Base-by-base conservation (phyloP, 2,329 filamentous ascomycete species). In the Botrytis galanthina region DNA sequence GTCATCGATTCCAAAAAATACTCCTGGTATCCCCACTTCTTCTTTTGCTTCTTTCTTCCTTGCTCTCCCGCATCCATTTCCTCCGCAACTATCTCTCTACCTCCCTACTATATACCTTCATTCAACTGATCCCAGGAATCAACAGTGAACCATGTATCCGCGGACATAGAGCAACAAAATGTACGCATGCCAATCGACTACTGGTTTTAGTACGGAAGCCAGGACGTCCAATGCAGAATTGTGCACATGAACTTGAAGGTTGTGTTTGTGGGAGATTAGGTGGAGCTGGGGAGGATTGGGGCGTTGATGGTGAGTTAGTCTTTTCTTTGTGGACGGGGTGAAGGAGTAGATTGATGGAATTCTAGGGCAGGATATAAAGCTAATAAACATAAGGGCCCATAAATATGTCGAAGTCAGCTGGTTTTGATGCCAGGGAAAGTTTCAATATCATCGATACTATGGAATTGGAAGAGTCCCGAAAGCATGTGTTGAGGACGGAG, bases 1-100 rank as follows among this genome's bases (percentile, higher is more conserved):
- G 64, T 79, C 22, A 78, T 80, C 22, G 77, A 79, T 37, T 78
- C 77, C 9, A 75, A 63, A 72, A 80, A 80, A 74, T 80, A 78
- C 71, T 77, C 78, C 18, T 80, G 79, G 79, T 79, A 77, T 32
- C 22, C 63, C n/a, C 63, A 39, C n/a, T 26, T 66, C 61, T 12
- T 10, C 26, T 51, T 54, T 12, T 51, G 44, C 60, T 54, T 32
- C 16, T 54, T 8, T 1, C 14, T 0, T 1, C 5, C 18, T 3
- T 6, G n/a, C n/a, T 29, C 16, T 54, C 51, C n/a, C 6, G 0
- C 3, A 22, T 14, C 6, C 16, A 44, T 8, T 29, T 29, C 4
- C 51, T 29, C n/a, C 29, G 26, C 6, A 54, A 54, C 1, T 54
- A 8, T 54, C 14, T 8, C 14, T 9, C 51, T 57, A 4, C 16